These are phyloP conservation scores for Didymosphaeria variabile DNA, from an alignment of 2,329 filamentous ascomycete genomes.

Conservation along the genomic window DNA sequence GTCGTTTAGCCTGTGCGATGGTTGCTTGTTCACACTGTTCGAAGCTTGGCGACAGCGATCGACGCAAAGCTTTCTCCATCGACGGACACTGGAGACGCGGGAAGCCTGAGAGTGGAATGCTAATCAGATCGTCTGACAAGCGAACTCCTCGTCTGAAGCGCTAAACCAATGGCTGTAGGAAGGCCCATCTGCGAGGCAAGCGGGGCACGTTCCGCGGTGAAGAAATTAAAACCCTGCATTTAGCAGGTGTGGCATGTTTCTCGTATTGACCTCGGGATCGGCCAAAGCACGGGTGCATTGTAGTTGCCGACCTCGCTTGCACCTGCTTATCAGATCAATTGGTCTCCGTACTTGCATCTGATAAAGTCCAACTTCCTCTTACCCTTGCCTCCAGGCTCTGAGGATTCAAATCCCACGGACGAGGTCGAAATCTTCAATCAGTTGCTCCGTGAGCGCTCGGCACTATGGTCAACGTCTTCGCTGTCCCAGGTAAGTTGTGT, in stretches of 20 bases:
- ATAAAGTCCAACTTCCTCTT: constrained; percentile 19
- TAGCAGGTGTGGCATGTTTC: not conserved
- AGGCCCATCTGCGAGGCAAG: not conserved
- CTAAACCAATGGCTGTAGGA: not conserved
- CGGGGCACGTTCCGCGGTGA: not conserved
- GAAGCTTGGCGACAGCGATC: constrained; percentile 13
- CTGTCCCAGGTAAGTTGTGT: constrained; percentile 66
- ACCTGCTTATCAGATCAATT: constrained; percentile 16
- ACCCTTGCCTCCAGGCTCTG: not conserved
- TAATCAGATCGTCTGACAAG: constrained; percentile 13
- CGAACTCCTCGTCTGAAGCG: not conserved
- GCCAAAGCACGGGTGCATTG: constrained; percentile 10
- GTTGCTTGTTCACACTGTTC: not conserved
- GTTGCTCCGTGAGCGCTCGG: not conserved
- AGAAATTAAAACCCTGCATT: not conserved
- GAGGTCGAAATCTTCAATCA: not conserved
- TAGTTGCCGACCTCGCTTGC: constrained; percentile 10
- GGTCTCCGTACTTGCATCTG: constrained; percentile 14
- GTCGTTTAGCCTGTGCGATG: constrained; percentile 7
- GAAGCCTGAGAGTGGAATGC: not conserved
- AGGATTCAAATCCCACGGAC: not conserved
- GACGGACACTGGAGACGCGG: constrained; percentile 2
- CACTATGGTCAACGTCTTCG: constrained; percentile 73
- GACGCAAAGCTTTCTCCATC: not conserved
- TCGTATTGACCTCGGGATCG: not conserved